Conservation (phyloP, 495 filamentous ascomycete species). For the Neurospora cerealis region DNA sequence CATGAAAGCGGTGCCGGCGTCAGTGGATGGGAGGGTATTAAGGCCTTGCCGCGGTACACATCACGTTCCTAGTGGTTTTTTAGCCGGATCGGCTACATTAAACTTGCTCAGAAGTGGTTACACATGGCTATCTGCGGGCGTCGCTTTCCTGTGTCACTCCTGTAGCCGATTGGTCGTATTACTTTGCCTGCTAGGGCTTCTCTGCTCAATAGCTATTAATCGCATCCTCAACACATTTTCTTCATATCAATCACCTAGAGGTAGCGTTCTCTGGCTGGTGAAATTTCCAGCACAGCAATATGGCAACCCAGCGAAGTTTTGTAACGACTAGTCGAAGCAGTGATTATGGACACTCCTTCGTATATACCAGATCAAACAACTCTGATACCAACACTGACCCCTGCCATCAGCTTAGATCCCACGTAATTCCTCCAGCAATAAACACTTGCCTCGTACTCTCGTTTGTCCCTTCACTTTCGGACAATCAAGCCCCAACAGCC, state of each 20-base stretch:
- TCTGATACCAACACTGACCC: neutral
- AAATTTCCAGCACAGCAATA: neutral
- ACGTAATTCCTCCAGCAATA: neutral
- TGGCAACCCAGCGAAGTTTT: neutral
- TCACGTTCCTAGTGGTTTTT: neutral
- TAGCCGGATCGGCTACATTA: neutral
- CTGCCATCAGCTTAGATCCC: neutral
- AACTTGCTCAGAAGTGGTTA: neutral
- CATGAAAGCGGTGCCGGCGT: neutral
- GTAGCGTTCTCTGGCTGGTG: no score
- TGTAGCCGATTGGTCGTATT: no score
- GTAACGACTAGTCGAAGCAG: neutral
- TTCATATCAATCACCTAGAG: no score
- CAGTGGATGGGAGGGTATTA: neutral
- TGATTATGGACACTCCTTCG: neutral
- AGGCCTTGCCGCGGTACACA: neutral
- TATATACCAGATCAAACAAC: neutral
- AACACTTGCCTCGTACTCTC: neutral
- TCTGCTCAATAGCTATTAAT: no score
- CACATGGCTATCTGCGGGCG: neutral
- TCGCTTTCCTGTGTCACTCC: no score
- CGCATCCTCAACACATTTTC: no score
- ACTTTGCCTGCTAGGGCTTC: no score
- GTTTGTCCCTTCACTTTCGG: neutral
- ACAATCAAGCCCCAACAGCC: neutral